phyloP scores from a whole-genome alignment of 306 rosid species.

The Begonia peltatifolia region DNA sequence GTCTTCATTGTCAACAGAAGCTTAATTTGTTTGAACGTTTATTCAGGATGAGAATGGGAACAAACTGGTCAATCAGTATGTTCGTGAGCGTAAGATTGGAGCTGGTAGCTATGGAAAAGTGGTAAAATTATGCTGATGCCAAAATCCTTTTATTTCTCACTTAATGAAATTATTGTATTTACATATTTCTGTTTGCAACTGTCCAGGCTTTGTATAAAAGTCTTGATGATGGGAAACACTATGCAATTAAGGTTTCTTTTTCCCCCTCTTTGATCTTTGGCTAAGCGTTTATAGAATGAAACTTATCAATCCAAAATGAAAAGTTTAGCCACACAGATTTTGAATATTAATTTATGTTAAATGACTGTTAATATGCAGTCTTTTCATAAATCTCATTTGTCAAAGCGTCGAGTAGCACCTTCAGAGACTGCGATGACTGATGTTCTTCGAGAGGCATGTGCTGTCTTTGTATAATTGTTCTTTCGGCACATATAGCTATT shows the following conservation, averaged over 20 bases:
- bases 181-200: constrained; percentile 12
- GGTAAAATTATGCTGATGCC: constrained; percentile 33
- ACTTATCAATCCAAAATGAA: too few relatives aligned
- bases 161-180: constrained; percentile 3
- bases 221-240: constrained; percentile 54
- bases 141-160: neutral
- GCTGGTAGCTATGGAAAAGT: constrained; percentile 99
- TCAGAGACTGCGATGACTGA: constrained; percentile 98
- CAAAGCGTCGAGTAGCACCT: constrained; percentile 91
- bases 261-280: constrained; percentile 1
- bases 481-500: too few relatives aligned
- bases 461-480: neutral
- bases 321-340: constrained; percentile 2
- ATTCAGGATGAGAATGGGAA: constrained; percentile 81
- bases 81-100: constrained; percentile 88
- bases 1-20: too few relatives aligned
- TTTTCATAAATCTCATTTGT: constrained; percentile 88
- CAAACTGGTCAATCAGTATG: constrained; percentile 83
- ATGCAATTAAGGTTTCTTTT: constrained; percentile 80
- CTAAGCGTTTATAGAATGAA: too few relatives aligned
- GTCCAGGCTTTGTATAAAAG: constrained; percentile 72
- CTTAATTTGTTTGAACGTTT: too few relatives aligned
- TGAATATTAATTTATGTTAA: constrained; percentile 3
- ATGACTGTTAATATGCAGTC: constrained; percentile 35
- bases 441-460: constrained; percentile 83